These are phyloP conservation scores for Xylaria sp. DNA, from an alignment of 2,329 filamentous ascomycete genomes.

Conservation along the genomic window DNA sequence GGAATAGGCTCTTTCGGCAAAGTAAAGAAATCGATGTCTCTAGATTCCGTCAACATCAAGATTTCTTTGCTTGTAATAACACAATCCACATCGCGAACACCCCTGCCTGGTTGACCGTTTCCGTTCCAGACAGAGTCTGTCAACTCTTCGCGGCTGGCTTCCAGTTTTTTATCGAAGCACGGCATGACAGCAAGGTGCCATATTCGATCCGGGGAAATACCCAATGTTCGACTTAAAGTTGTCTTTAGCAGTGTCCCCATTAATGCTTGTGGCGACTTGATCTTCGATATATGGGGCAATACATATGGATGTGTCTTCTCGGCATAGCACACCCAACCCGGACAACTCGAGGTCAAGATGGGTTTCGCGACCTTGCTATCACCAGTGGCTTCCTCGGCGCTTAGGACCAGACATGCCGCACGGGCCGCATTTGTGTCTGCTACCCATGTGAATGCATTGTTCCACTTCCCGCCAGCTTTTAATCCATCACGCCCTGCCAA, in stretches of 20 bases:
- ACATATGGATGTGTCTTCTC: conserved; percentile 98
- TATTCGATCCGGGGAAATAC: conserved; percentile 80
- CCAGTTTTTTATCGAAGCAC: conserved; percentile 98
- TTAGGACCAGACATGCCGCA: conserved; percentile 83
- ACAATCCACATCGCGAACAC: conserved; percentile 91
- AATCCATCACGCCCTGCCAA: conserved; percentile 77
- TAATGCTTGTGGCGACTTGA: conserved; percentile 95
- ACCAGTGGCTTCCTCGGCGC: conserved; percentile 75
- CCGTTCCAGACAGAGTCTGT: conserved; percentile 80
- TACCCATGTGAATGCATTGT: conserved; percentile 87
- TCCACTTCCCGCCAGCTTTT: conserved; percentile 74
- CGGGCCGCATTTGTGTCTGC: conserved; percentile 88
- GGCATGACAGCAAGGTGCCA: conserved; percentile 98
- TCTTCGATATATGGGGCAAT: conserved; percentile 85
- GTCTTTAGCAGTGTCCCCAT: conserved; percentile 92
- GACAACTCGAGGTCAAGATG: conserved; percentile 88
- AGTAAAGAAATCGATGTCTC: conserved; percentile 79
- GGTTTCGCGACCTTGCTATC: conserved; percentile 59
- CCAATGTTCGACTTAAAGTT: conserved; percentile 76
- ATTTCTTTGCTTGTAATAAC: conserved; percentile 97
- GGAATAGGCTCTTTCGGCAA: conserved; percentile 71
- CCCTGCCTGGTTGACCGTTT: conserved; percentile 60
- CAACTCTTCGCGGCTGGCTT: conserved; percentile 92
- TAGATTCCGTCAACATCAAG: conserved; percentile 85
- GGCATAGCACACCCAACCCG: conserved; percentile 98